Percentiles rank a stretch among this genome's conserved stretches.
Conservation (phyloP, 2,329 filamentous ascomycete species). For the Fusarium illudens region DNA sequence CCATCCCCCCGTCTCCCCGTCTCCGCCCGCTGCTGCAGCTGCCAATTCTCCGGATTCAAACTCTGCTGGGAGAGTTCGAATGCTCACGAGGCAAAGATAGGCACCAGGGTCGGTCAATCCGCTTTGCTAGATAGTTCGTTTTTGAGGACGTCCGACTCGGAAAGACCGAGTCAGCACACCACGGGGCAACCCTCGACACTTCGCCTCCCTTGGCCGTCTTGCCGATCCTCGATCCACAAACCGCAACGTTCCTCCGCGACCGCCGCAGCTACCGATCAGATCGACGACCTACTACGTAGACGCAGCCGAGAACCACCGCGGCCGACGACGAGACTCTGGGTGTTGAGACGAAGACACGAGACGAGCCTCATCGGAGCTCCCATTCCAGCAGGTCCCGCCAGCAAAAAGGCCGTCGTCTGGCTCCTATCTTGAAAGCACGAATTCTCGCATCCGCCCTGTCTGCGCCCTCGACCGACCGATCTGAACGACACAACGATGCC, state of each 20-base stretch:
- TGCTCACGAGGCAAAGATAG: slow-evolving; percentile 4
- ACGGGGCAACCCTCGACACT: slow-evolving; percentile 12
- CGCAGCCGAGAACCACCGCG: neutral
- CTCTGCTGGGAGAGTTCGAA: neutral
- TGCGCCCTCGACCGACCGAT: slow-evolving; percentile 9
- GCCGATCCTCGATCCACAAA: slow-evolving; percentile 37
- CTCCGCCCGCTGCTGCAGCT: slow-evolving; percentile 20
- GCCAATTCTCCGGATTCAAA: slow-evolving; percentile 20
- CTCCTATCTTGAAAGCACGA: slow-evolving; percentile 6
- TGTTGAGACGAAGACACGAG: slow-evolving; percentile 1
- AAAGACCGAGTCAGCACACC: slow-evolving; percentile 30
- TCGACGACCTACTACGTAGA: neutral
- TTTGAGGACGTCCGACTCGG: slow-evolving; percentile 10
- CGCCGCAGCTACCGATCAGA: slow-evolving; percentile 4
- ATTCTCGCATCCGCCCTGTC: slow-evolving; percentile 2
- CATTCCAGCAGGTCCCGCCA: neutral
- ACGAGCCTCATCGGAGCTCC: slow-evolving; percentile 1
- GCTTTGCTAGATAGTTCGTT: neutral
- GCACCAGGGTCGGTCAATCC: neutral
- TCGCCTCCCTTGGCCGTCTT: slow-evolving; percentile 35
- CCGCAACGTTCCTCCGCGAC: slow-evolving; percentile 22
- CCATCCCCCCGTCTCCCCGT: slow-evolving; percentile 21
- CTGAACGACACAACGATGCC: slow-evolving; percentile 40
- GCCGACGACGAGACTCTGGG: neutral
- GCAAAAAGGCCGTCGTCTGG: neutral